Conservation (phyloP, 345 rosid species). For the Odontarrhena argentea region DNA sequence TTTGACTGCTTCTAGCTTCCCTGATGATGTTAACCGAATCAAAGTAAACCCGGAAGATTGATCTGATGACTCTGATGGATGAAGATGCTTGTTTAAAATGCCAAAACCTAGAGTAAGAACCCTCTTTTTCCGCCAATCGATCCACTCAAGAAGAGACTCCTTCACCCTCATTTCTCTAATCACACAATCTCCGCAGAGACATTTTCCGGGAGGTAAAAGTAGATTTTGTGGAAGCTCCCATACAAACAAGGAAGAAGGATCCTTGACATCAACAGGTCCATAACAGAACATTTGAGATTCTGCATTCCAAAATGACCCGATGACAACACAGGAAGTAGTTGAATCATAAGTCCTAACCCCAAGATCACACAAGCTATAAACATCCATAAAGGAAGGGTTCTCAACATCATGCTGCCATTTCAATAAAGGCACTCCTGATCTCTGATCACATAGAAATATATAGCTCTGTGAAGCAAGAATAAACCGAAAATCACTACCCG, state of each 20-base stretch:
- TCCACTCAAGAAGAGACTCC: conserved; percentile 59
- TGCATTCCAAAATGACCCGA: conserved; percentile 77
- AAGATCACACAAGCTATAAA: conserved; percentile 59
- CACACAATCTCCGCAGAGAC: conserved; percentile 62
- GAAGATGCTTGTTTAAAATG: conserved; percentile 49
- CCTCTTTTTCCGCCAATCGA: conserved; percentile 66
- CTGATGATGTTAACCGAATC: conserved; percentile 65
- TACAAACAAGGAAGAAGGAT: conserved; percentile 47
- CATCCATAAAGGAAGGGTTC: conserved; percentile 58
- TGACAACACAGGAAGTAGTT: conserved; percentile 53
- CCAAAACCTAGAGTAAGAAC: conserved; percentile 65
- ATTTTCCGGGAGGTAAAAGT: conserved; percentile 47
- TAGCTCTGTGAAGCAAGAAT: conserved; percentile 54
- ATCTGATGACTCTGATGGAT: conserved; percentile 40
- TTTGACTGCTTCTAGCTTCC: conserved; percentile 67
- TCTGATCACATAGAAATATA: conserved; percentile 64
- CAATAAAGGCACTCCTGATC: conserved; percentile 57
- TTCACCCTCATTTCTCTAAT: conserved; percentile 49
- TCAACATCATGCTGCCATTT: conserved; percentile 67
- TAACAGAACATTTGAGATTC: conserved; percentile 65
- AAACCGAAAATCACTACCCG: conserved; percentile 56
- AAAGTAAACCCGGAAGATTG: conserved; percentile 65
- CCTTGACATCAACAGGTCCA: conserved; percentile 55
- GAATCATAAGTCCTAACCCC: conserved; percentile 49
- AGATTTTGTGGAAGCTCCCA: conserved; percentile 70